A percentile compares a stretch with the other conserved stretches of the same genome.
These are phyloP conservation scores for Penicillium turbatum DNA, from an alignment of 495 filamentous ascomycete genomes.

Conservation along the genomic window DNA sequence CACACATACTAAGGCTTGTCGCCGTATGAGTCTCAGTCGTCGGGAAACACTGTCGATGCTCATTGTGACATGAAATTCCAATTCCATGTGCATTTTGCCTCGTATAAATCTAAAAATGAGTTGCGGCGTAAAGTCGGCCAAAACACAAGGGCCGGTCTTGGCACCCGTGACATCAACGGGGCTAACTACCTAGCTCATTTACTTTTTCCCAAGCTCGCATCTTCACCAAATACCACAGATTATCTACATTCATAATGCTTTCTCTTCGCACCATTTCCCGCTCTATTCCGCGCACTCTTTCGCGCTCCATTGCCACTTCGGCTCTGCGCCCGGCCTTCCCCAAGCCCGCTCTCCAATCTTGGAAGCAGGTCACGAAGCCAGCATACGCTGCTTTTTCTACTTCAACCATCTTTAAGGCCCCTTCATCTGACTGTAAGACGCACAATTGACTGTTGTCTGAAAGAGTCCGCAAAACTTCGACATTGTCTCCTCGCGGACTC, in stretches of 20 bases:
- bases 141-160: slow-evolving; percentile 26
- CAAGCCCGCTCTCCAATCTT: slow-evolving; percentile 43
- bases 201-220: slow-evolving; percentile 19
- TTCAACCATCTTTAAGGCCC: slow-evolving; percentile 51
- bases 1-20: background rate
- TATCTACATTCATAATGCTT: slow-evolving; percentile 57
- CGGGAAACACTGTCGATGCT: too few species aligned
- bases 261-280: slow-evolving; percentile 69
- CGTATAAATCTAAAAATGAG: slow-evolving; percentile 6
- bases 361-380: slow-evolving; percentile 49
- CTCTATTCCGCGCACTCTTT: slow-evolving; percentile 63
- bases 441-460: background rate
- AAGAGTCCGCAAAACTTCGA: background rate
- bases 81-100: background rate
- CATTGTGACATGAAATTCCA: background rate
- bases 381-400: slow-evolving; percentile 71
- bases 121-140: slow-evolving; percentile 11
- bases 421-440: slow-evolving; percentile 54
- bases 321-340: slow-evolving; percentile 46
- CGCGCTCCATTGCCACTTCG: slow-evolving; percentile 53
- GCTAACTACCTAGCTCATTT: slow-evolving; percentile 20
- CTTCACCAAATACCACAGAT: slow-evolving; percentile 15
- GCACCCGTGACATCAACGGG: slow-evolving; percentile 38
- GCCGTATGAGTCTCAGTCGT: background rate
- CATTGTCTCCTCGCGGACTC: background rate